phyloP scores from a whole-genome alignment of 768 basidiomycete genomes.

The Cubamyces sp. region DNA sequence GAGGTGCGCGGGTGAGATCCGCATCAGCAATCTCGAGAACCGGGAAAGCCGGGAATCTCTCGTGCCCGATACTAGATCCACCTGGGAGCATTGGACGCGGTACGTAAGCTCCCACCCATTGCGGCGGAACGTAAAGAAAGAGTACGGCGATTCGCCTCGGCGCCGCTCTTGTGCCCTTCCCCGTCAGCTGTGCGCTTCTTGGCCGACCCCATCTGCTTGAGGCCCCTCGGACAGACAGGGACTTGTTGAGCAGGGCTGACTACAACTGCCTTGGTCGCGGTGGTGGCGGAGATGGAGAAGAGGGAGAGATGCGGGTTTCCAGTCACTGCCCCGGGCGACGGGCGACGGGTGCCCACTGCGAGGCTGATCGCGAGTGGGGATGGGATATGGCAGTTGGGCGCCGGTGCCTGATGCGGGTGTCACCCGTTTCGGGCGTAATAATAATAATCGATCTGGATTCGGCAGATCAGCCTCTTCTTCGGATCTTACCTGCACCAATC shows the following conservation, averaged over 20 bases:
- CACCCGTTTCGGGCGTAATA: slow-evolving; percentile 22
- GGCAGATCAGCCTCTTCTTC: slow-evolving; percentile 28
- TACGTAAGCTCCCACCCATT: slow-evolving; percentile 32
- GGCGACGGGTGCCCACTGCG: neutral
- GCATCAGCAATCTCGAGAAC: slow-evolving; percentile 36
- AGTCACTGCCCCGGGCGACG: slow-evolving; percentile 13
- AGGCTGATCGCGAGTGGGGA: slow-evolving; percentile 8
- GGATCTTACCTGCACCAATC: slow-evolving; percentile 22
- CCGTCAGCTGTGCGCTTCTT: slow-evolving; percentile 10
- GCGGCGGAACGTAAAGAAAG: slow-evolving; percentile 18
- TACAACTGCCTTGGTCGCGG: neutral
- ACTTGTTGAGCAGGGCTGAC: neutral
- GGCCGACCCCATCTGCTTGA: neutral
- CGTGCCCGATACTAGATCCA: slow-evolving; percentile 36
- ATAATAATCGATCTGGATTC: slow-evolving; percentile 26
- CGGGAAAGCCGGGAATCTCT: slow-evolving; percentile 36
- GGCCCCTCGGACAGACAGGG: neutral
- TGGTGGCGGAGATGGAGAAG: neutral
- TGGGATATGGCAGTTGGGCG: slow-evolving; percentile 25
- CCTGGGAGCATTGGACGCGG: neutral
- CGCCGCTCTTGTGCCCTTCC: slow-evolving; percentile 26
- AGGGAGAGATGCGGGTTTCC: slow-evolving; percentile 14
- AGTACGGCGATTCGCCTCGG: slow-evolving; percentile 33
- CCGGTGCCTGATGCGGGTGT: slow-evolving; percentile 28
- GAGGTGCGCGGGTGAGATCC: slow-evolving; percentile 30